Evolutionary conservation across 148 eudicot genomes (phyloP), one percentile per base, ranked within the genome.

Genomic region (Amaranthus hypochondriacus): DNA sequence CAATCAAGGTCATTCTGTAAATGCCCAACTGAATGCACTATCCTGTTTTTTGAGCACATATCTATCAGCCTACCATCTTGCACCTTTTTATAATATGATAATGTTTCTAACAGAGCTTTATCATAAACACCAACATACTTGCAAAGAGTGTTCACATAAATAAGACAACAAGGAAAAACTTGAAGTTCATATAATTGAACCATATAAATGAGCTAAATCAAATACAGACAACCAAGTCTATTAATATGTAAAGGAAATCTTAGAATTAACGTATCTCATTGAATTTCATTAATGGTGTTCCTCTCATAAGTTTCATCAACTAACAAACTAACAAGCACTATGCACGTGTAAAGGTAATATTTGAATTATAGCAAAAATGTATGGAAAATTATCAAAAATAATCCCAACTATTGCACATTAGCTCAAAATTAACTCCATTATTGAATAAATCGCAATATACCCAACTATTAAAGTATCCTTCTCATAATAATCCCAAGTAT

Each of bases 121-220:
- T 4, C 43, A 49, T 12, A 15, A 70, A 4, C n/a, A 10, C 21
- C 10, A 43, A 65, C 55, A 66, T 6, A 66, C 47, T 18, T 42
- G 39, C 18, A 55, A 55, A 13, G 42, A 42, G 75, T 44, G 42
- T 46, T 69, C 13, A 9, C 9, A n/a, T 44, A 48, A 57, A 5
- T 47, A 7, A 52, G 43, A 72, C 6, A 72, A 2, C 11, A 28
- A 71, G 6, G 44, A 6, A 28, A 46, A 69, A 13, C 14, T 6
- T n/a, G 12, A 4, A 15, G 7, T 9, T 71, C n/a, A 18, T 14
- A 46, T 9, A 4, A 52, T 10, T 7, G 60, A 61, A 14, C 10
- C 59, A 42, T 62, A 61, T 5, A 71, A 28, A 48, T 58, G 65
- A 58, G 64, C 15, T 18, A 4, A 44, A 6, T 56, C 74, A 71